Conservation (phyloP, 164 flowering plant genomes). For the Liquidambar formosana region DNA sequence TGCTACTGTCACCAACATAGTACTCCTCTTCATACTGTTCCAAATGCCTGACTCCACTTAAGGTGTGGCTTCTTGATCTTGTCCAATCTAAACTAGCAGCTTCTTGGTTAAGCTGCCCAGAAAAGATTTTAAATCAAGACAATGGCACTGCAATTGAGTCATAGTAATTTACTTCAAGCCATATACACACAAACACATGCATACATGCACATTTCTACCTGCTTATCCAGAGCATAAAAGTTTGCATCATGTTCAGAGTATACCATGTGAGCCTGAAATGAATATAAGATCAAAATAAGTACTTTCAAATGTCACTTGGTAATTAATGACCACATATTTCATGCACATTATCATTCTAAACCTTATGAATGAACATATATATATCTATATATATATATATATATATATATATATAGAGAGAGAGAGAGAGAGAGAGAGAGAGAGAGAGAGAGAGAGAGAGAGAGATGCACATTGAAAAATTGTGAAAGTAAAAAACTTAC, state of each 20-base stretch:
- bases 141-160: neutral
- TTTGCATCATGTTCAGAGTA: conserved; percentile 90
- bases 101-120: conserved; percentile 77
- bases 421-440: no score
- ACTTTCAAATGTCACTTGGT: neutral
- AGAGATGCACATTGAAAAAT: neutral
- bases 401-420: no score
- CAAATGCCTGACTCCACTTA: conserved; percentile 42
- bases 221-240: conserved; percentile 73
- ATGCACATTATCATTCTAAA: no score
- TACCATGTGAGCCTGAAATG: conserved; percentile 94
- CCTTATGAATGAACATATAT: neutral
- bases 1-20: conserved; percentile 22
- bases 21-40: conserved; percentile 47
- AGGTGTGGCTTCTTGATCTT: conserved; percentile 68
- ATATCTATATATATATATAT: no score
- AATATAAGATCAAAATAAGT: conserved; percentile 13
- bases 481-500: conserved; percentile 39
- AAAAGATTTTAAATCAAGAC: conserved; percentile 7
- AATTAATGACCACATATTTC: neutral
- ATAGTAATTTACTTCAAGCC: neutral
- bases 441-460: no score
- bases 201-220: conserved; percentile 43
- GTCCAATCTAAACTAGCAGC: conserved; percentile 91
- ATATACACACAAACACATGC: neutral